These are phyloP conservation scores for Pseudozyma tsukubaensis DNA, from an alignment of 1,284 basidiomycete species.

Conservation along the genomic window DNA sequence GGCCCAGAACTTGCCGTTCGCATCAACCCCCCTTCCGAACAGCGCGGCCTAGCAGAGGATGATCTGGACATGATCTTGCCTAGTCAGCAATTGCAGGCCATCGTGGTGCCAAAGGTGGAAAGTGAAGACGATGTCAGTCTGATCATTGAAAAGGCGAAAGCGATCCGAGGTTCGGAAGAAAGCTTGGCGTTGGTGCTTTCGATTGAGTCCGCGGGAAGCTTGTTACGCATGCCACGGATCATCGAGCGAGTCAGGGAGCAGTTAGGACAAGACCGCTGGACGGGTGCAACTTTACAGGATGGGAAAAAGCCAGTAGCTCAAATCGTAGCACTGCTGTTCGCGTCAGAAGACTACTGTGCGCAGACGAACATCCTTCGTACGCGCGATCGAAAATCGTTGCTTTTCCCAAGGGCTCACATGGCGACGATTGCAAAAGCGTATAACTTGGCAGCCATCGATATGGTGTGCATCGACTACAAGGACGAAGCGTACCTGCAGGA, in stretches of 20 bases:
- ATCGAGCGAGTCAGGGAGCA: slow-evolving; percentile 32
- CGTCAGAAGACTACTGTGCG: slow-evolving; percentile 74
- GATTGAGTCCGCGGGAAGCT: slow-evolving; percentile 59
- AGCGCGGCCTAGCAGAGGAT: slow-evolving; percentile 39
- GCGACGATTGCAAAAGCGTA: slow-evolving; percentile 87
- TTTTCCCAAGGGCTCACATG: slow-evolving; percentile 86
- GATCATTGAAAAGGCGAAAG: slow-evolving; percentile 47
- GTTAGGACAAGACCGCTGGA: slow-evolving; percentile 6
- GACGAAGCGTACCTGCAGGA: slow-evolving; percentile 77
- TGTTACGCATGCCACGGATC: slow-evolving; percentile 57
- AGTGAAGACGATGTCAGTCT: slow-evolving; percentile 50
- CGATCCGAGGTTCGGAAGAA: slow-evolving; percentile 17
- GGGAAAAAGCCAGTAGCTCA: slow-evolving; percentile 10
- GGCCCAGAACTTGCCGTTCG: slow-evolving; percentile 62
- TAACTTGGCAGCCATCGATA: slow-evolving; percentile 80
- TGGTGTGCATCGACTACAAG: slow-evolving; percentile 92
- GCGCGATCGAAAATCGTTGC: slow-evolving; percentile 78
- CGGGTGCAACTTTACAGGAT: neutral
- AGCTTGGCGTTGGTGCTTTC: slow-evolving; percentile 58
- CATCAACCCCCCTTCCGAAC: slow-evolving; percentile 63
- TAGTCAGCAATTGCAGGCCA: slow-evolving; percentile 45
- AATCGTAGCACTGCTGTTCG: slow-evolving; percentile 62
- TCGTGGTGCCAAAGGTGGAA: slow-evolving; percentile 66
- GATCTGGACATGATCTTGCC: slow-evolving; percentile 65
- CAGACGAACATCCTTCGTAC: slow-evolving; percentile 87